These are phyloP conservation scores for Ophiocordyceps camponoti-leonardi DNA, from an alignment of 2,329 filamentous ascomycete species.

Conservation along the genomic window DNA sequence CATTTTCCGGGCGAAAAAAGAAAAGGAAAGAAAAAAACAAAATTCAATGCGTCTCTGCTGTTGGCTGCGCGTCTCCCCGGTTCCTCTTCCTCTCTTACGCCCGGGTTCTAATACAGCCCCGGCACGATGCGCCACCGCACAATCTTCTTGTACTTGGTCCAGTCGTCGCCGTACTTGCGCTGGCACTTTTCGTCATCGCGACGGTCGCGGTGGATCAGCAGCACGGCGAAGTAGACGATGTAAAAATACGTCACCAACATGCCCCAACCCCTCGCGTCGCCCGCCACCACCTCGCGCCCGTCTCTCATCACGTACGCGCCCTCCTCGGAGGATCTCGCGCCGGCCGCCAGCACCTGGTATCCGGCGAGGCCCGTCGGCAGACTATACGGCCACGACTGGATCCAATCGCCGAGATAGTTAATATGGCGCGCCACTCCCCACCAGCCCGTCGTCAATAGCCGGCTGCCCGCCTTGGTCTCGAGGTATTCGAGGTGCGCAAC, in stretches of 20 bases:
- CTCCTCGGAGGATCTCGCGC: slow-evolving; percentile 23
- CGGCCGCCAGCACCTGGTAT: slow-evolving; percentile 50
- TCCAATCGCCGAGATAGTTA: slow-evolving; percentile 92
- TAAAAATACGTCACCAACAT: slow-evolving; percentile 91
- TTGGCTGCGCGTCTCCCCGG: not conserved
- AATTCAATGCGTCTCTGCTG: not conserved
- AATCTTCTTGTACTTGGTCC: slow-evolving; percentile 71
- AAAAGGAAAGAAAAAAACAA: too few relatives aligned
- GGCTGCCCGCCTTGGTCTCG: slow-evolving; percentile 65
- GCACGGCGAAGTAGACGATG: slow-evolving; percentile 73
- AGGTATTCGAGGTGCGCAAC: slow-evolving; percentile 74
- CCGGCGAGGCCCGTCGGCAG: slow-evolving; percentile 75
- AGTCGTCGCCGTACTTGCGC: slow-evolving; percentile 83
- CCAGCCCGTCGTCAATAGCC: slow-evolving; percentile 74
- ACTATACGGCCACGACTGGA: slow-evolving; percentile 82
- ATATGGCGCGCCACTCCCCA: slow-evolving; percentile 87
- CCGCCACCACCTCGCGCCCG: slow-evolving; percentile 50
- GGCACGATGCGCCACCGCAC: slow-evolving; percentile 75
- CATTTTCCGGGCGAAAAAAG: too few relatives aligned
- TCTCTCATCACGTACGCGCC: slow-evolving; percentile 39
- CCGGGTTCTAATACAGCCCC: slow-evolving; percentile 51
- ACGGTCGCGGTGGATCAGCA: slow-evolving; percentile 72
- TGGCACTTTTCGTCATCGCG: slow-evolving; percentile 84
- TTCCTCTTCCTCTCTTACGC: not conserved
- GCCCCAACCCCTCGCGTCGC: slow-evolving; percentile 62